A percentile compares a stretch with the other conserved stretches of the same genome.
These are phyloP conservation scores for Nicotiana knightiana DNA, from an alignment of 257 asterid genomes.

Conservation along the genomic window DNA sequence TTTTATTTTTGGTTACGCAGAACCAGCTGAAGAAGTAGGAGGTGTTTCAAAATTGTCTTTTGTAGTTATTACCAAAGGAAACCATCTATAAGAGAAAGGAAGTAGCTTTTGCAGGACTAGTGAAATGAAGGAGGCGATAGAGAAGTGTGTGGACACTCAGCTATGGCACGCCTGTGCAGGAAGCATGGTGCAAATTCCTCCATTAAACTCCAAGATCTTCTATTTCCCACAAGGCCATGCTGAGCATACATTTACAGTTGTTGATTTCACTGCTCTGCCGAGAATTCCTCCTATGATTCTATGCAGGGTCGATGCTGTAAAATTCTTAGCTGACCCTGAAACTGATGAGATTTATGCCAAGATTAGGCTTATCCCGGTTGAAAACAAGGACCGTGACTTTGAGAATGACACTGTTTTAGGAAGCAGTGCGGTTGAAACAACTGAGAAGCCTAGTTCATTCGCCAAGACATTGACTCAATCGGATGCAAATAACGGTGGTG, in stretches of 20 bases:
- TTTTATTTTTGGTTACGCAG: not conserved
- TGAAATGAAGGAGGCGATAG: slow-evolving; percentile 24
- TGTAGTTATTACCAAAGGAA: not conserved
- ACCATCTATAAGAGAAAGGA: not conserved
- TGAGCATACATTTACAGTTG: slow-evolving; percentile 39
- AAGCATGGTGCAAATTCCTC: slow-evolving; percentile 60
- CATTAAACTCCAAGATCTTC: slow-evolving; percentile 39
- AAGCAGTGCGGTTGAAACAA: slow-evolving; percentile 15
- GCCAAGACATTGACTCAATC: slow-evolving; percentile 37
- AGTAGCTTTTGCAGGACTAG: not conserved
- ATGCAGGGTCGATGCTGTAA: slow-evolving; percentile 46
- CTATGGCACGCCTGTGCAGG: slow-evolving; percentile 75
- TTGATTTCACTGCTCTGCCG: slow-evolving; percentile 42
- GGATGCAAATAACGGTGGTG: slow-evolving; percentile 40
- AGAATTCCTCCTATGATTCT: slow-evolving; percentile 46
- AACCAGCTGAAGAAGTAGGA: not conserved
- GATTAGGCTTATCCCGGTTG: slow-evolving; percentile 23
- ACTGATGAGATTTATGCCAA: slow-evolving; percentile 31
- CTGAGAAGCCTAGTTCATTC: slow-evolving; percentile 24
- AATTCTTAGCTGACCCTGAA: slow-evolving; percentile 46
- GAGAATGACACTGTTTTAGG: slow-evolving; percentile 15
- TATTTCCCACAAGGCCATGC: slow-evolving; percentile 73
- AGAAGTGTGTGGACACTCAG: slow-evolving; percentile 45
- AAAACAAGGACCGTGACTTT: slow-evolving; percentile 13
- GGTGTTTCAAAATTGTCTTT: not conserved